phyloP scores from a whole-genome alignment of 1,284 basidiomycete genomes.

The Rhodotorula sp. region DNA sequence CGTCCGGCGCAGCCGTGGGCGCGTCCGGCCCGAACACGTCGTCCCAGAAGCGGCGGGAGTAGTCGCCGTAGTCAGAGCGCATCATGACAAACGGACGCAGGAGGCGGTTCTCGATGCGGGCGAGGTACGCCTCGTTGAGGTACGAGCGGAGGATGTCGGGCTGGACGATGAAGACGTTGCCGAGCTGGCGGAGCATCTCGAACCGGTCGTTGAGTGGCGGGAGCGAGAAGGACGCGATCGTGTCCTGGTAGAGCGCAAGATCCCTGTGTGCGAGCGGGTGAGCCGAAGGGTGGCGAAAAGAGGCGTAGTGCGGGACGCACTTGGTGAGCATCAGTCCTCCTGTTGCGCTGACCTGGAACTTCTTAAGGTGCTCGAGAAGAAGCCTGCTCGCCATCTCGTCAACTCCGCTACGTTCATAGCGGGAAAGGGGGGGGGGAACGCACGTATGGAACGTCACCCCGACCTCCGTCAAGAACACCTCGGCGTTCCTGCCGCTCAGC shows the following conservation, averaged over 20 bases:
- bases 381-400: slow-evolving; percentile 58
- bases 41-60: slow-evolving; percentile 41
- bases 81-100: slow-evolving; percentile 89
- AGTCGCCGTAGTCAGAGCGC: slow-evolving; percentile 70
- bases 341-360: slow-evolving; percentile 93
- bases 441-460: slow-evolving; percentile 92
- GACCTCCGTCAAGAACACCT: slow-evolving; percentile 88
- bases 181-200: slow-evolving; percentile 96
- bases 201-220: slow-evolving; percentile 88
- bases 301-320: slow-evolving; percentile 55
- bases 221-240: slow-evolving; percentile 75
- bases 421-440: slow-evolving; percentile 34
- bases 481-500: slow-evolving; percentile 86
- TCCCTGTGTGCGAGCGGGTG: slow-evolving; percentile 62
- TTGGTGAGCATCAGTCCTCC: slow-evolving; percentile 98
- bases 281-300: slow-evolving; percentile 9
- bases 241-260: slow-evolving; percentile 94
- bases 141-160: slow-evolving; percentile 91
- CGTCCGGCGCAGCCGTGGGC: background rate
- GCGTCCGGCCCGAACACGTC: slow-evolving; percentile 39
- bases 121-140: slow-evolving; percentile 81
- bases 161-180: slow-evolving; percentile 92
- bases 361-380: slow-evolving; percentile 90
- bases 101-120: slow-evolving; percentile 81
- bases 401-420: background rate